These are phyloP conservation scores for Yarrowia porcina DNA, from an alignment of 805 yeast genomes.

Conservation along the genomic window DNA sequence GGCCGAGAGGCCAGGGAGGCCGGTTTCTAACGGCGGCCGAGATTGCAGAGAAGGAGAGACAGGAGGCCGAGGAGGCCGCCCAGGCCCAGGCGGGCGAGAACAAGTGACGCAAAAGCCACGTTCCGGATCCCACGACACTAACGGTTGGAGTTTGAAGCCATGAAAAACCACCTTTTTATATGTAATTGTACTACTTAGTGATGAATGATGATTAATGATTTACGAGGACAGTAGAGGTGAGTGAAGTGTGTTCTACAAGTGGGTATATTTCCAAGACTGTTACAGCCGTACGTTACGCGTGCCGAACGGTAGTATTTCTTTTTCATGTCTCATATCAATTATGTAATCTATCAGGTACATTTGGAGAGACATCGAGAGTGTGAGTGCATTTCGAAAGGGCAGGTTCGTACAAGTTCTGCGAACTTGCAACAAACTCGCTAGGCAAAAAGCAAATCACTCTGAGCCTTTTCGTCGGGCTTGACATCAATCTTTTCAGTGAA, in stretches of 20 bases:
- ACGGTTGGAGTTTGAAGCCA: slow-evolving; percentile 19
- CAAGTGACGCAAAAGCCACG: neutral
- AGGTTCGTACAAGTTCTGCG: too few species aligned
- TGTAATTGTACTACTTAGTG: slow-evolving; percentile 24
- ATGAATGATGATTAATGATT: slow-evolving; percentile 24
- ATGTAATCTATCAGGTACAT: too few species aligned
- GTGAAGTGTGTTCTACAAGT: too few species aligned
- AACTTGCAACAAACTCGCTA: too few species aligned
- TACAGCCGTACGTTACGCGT: too few species aligned
- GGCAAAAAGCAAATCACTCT: slow-evolving; percentile 16
- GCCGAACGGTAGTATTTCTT: too few species aligned
- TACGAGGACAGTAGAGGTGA: too few species aligned
- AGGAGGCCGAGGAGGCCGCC: slow-evolving; percentile 34
- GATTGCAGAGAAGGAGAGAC: slow-evolving; percentile 55
- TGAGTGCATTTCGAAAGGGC: too few species aligned
- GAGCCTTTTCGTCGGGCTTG: neutral
- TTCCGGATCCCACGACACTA: neutral
- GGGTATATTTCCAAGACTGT: too few species aligned
- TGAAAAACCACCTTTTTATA: slow-evolving; percentile 16
- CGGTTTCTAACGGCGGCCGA: slow-evolving; percentile 92
- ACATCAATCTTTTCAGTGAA: neutral
- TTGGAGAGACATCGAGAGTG: too few species aligned
- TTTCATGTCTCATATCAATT: too few species aligned
- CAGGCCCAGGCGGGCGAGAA: neutral
- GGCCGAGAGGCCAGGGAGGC: slow-evolving; percentile 99